phyloP scores from a whole-genome alignment of 2,329 filamentous ascomycete species.

The Botryotinia calthae region DNA sequence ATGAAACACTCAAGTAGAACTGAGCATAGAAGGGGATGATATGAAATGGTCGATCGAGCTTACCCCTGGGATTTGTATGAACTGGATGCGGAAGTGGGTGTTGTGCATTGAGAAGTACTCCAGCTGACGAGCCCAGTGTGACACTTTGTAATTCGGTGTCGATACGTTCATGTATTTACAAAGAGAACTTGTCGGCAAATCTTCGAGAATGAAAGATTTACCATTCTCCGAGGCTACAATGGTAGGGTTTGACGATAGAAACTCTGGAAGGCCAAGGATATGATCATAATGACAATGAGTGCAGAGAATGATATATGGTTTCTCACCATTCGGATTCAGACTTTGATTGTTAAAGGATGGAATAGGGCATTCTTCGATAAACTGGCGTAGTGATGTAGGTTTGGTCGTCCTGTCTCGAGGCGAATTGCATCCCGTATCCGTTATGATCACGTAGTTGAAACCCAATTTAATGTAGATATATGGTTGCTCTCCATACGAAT shows the following conservation, averaged over 20 bases:
- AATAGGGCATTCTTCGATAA: conserved; percentile 44
- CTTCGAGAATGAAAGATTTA: conserved; percentile 42
- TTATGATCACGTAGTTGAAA: conserved; percentile 41
- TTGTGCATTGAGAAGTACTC: conserved; percentile 35
- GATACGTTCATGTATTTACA: conserved; percentile 41
- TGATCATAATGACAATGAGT: conserved; percentile 50
- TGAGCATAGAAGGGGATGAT: neutral
- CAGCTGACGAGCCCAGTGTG: conserved; percentile 43
- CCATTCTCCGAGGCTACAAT: conserved; percentile 41
- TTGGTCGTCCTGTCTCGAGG: conserved; percentile 34
- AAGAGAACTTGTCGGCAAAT: conserved; percentile 43
- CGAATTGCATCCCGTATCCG: conserved; percentile 47
- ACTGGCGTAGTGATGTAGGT: conserved; percentile 41
- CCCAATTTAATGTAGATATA: conserved; percentile 48
- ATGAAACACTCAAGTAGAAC: neutral
- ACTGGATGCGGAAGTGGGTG: conserved; percentile 41
- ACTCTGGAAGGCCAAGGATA: conserved; percentile 37
- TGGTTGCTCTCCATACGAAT: conserved; percentile 45
- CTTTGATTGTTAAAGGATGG: conserved; percentile 38
- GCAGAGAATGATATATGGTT: conserved; percentile 44
- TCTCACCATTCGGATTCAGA: conserved; percentile 41
- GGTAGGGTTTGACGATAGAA: conserved; percentile 27
- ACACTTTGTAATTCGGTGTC: conserved; percentile 43
- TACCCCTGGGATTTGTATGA: conserved; percentile 48
- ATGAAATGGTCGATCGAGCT: conserved; percentile 44